Conservation (phyloP, 2,329 filamentous ascomycete species). For the Paecilomyces niveus region DNA sequence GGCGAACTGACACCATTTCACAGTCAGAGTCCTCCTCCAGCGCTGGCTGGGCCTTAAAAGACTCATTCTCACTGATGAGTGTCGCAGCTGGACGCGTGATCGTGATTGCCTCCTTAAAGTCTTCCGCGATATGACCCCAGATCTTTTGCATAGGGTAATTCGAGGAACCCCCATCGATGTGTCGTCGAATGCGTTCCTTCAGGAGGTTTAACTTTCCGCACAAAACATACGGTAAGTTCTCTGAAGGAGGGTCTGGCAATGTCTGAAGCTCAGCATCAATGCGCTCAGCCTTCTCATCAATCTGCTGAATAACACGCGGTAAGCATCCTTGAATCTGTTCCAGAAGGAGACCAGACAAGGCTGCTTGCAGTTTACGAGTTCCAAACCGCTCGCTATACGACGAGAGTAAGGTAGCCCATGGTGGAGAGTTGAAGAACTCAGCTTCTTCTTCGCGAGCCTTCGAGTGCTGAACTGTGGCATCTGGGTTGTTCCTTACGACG, state of each 20-base stretch:
- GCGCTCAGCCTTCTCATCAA: conserved; percentile 39
- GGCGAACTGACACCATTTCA: conserved; percentile 13
- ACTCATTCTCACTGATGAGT: conserved; percentile 22
- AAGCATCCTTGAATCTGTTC: conserved; percentile 37
- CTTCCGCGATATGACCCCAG: conserved; percentile 40
- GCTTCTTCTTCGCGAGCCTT: conserved; percentile 44
- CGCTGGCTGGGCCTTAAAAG: conserved; percentile 26
- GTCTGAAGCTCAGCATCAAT: conserved; percentile 50
- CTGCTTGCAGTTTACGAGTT: conserved; percentile 42
- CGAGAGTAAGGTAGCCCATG: conserved; percentile 41
- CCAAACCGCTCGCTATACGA: conserved; percentile 44
- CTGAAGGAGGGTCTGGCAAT: conserved; percentile 59
- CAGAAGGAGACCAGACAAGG: conserved; percentile 43
- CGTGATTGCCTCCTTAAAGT: conserved; percentile 46
- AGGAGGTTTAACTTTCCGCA: conserved; percentile 54
- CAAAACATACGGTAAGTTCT: conserved; percentile 61
- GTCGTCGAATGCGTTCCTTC: conserved; percentile 44
- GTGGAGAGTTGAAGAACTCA: conserved; percentile 41
- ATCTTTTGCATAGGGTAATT: conserved; percentile 34
- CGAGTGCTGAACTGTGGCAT: conserved; percentile 36
- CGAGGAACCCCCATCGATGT: conserved; percentile 45
- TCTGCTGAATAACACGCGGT: conserved; percentile 30
- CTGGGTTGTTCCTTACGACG: conserved; percentile 57
- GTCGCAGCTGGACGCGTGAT: conserved; percentile 35
- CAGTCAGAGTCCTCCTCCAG: conserved; percentile 18